Percentiles rank a stretch among this genome's conserved stretches.
phyloP scores from a whole-genome alignment of 1,139 yeast genomes.

The Debaryomyces nepalensis region DNA sequence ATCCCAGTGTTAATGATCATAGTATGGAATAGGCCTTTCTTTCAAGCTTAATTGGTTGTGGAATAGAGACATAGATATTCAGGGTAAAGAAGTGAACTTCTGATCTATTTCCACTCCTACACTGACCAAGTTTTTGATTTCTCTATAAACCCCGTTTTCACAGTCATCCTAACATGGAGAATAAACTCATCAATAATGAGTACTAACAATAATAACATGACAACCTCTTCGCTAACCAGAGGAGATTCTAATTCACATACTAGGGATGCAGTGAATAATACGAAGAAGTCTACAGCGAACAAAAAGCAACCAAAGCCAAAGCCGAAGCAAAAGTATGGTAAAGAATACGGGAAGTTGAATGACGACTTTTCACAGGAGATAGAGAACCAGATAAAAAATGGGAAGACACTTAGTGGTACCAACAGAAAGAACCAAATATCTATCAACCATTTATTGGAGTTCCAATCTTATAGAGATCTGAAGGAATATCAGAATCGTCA shows the following conservation, averaged over 20 bases:
- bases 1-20: not conserved
- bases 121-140: not conserved
- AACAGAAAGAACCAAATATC: slow-evolving; percentile 61
- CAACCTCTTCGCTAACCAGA: not conserved
- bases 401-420: slow-evolving; percentile 22
- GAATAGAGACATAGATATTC: slow-evolving; percentile 4
- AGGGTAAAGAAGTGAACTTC: not conserved
- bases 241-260: not conserved
- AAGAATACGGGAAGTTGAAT: slow-evolving; percentile 1
- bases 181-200: slow-evolving; percentile 9
- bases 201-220: slow-evolving; percentile 5
- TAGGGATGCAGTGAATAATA: not conserved
- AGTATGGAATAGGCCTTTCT: not conserved
- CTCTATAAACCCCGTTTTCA: not conserved
- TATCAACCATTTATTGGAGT: slow-evolving; percentile 67
- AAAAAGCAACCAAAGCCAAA: slow-evolving; percentile 5
- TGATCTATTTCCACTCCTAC: not conserved
- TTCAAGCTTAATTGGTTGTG: slow-evolving; percentile 4
- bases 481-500: slow-evolving; percentile 41
- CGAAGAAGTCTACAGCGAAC: slow-evolving; percentile 4
- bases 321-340: slow-evolving; percentile 1
- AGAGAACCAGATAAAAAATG: slow-evolving; percentile 21
- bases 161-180: slow-evolving; percentile 9
- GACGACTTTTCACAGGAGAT: slow-evolving; percentile 15
- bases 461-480: slow-evolving; percentile 58